Percentiles rank a stretch among this genome's conserved stretches.
These are phyloP conservation scores for Macadamia integrifolia DNA, from an alignment of 164 flowering plant species.

Conservation along the genomic window DNA sequence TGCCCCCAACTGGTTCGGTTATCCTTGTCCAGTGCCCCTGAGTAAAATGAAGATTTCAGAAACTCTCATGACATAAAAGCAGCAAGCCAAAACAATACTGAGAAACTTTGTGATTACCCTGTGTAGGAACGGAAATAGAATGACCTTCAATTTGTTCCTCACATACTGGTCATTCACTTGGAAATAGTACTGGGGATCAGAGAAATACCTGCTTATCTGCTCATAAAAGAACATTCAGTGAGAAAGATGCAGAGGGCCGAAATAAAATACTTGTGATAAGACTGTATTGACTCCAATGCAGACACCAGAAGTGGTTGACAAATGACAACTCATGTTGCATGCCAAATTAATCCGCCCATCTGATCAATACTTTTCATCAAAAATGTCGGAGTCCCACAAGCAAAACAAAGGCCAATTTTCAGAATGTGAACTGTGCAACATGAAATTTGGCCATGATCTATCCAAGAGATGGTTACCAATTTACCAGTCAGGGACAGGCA, in stretches of 20 bases:
- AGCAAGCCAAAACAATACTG: background rate
- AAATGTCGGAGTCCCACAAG: too few relatives aligned
- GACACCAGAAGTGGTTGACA: background rate
- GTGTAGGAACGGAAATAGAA: slow-evolving; percentile 70
- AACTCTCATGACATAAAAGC: background rate
- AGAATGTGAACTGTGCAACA: too few relatives aligned
- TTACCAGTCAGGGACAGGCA: too few relatives aligned
- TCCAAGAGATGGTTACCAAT: too few relatives aligned
- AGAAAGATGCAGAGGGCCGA: background rate
- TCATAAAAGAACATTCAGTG: background rate
- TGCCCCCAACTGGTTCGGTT: slow-evolving; percentile 56
- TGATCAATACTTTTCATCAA: too few relatives aligned
- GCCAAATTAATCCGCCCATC: background rate
- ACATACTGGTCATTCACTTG: slow-evolving; percentile 77
- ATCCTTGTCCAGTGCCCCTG: slow-evolving; percentile 66
- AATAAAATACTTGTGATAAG: too few relatives aligned
- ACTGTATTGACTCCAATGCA: background rate
- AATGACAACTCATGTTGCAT: background rate
- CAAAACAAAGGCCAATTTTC: too few relatives aligned
- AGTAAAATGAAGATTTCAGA: background rate
- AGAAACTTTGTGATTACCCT: slow-evolving; percentile 31
- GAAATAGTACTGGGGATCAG: slow-evolving; percentile 77
- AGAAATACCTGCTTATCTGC: slow-evolving; percentile 69
- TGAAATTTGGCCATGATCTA: too few relatives aligned
- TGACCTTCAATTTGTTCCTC: slow-evolving; percentile 69